Base-by-base conservation (phyloP, 164 flowering plant species). In the Taxillus chinensis region DNA sequence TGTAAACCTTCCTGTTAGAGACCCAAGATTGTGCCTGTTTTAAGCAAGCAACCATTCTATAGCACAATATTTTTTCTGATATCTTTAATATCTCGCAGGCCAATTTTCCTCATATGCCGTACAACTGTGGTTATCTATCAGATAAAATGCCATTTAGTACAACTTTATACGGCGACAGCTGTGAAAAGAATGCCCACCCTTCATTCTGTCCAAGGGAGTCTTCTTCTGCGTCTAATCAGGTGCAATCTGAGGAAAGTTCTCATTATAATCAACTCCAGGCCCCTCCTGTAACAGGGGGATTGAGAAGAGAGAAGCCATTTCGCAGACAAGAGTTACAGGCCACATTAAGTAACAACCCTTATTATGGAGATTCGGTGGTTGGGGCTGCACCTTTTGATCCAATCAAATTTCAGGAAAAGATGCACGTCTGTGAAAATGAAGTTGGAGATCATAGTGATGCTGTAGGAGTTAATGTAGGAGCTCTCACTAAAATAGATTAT, bases 401-500 rank as follows among this genome's bases (percentile, higher is more conserved):
- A 48, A 53, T 61, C 57, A 53, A 68, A 11, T 62, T 51, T 54
- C 69, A 52, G 61, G 79, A 71, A 64, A 66, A 73, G 46, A 41
- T 45, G 10, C 67, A 16, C 45, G 60, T 53, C 55, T 57, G 51
- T 70, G 80, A 72, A 65, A 68, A 58, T 68, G 84, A 74, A 55
- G 66, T 64, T 66, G 81, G 72, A 68, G 81, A 66, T 58, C 73
- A 78, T 10, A 64, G 76, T 76, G 80, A 75, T 68, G 70, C 71
- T 61, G 80, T 67, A 59, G 75, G 63, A 43, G 65, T 10, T 41
- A 52, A 60, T 48, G 15, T 51, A 7, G 73, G 71, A 55, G 17
- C 65, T 54, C 73, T 71, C 55, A 72, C 69, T 53, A 83, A 79
- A 64, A 42, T 75, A 38, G 89, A 78, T 64, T 74, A 83, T 64